Evolutionary conservation across 805 yeast genomes (phyloP).

Genomic region (Candida ovalis): DNA sequence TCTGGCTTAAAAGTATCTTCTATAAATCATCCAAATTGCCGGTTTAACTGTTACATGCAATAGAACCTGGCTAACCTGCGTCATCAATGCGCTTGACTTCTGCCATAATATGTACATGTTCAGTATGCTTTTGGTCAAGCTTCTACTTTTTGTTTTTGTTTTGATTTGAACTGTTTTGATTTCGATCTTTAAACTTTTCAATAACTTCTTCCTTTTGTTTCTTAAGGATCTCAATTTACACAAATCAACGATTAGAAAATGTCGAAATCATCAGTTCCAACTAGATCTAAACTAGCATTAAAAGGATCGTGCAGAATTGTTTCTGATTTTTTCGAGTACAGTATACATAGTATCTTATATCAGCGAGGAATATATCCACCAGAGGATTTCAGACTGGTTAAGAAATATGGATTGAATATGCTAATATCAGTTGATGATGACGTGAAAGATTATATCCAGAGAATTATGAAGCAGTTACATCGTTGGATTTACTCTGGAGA

Average conservation of each 20-base stretch:
- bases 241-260: not conserved
- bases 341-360: constrained; percentile 76
- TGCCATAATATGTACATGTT: constrained; percentile 4
- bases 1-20: no score
- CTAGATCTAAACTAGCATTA: constrained; percentile 50
- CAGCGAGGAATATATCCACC: constrained; percentile 89
- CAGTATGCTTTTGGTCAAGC: not conserved
- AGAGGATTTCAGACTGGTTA: constrained; percentile 74
- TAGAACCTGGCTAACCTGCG: no score
- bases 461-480: constrained; percentile 65
- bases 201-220: not conserved
- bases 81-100: no score
- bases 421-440: constrained; percentile 73
- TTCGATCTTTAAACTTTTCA: not conserved
- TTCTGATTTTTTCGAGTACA: constrained; percentile 79
- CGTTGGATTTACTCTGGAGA: constrained; percentile 71
- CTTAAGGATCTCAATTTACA: no score
- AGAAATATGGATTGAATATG: constrained; percentile 75
- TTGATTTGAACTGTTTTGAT: not conserved
- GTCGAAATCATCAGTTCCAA: constrained; percentile 24
- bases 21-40: no score
- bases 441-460: constrained; percentile 61
- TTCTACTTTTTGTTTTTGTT: not conserved
- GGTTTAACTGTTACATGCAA: no score
- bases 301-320: constrained; percentile 78